Evolutionary conservation across 306 rosid genomes (phyloP), one percentile per base, ranked within the genome.

Genomic region (Quercus cerris): DNA sequence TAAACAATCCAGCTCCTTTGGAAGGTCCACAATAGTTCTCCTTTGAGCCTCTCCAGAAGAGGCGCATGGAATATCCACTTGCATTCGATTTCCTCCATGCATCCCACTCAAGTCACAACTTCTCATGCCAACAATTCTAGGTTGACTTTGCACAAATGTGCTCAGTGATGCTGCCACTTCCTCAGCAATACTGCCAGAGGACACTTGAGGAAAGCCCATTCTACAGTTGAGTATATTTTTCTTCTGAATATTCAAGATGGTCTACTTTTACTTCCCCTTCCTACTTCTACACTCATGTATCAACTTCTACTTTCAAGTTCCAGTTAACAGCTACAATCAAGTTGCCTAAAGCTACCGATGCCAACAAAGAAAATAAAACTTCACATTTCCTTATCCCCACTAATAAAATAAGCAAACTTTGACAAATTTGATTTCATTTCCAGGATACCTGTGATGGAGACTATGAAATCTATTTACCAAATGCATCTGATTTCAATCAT

Each of bases 121-220:
- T 83, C 86, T 82, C 71, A 86, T 15, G 66, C 79, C 75, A 25
- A 81, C 76, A 78, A 85, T 82, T 80, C 84, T 75, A 17, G 87
- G 78, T 15, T 79, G 83, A 74, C 74, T 78, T 83, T 87, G 92
- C 82, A 81, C 84, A 78, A 89, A 84, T 71, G 88, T 80, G 81
- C 89, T 80, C 61, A 77, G 75, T 1, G 97, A 86, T 56, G 87
- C 82, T 68, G 88, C 85, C 81, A 84, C 80, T 85, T 91, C 96
- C 85, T 93, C 96, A 15, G 82, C 87, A 80, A 85, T 63, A 81
- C 82, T 77, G 72, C 89, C 71, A 28, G 92, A 82, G 80, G 92
- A 62, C 75, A 85, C 83, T 52, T 93, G 91, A 61, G 96, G 91
- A 63, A 91, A 86, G 41, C 97, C 94, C 97, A 89, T 93, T 78